Evolutionary conservation across 805 yeast species (phyloP), one percentile per base, ranked within the genome.

Genomic region (Grigorovia jiainica): DNA sequence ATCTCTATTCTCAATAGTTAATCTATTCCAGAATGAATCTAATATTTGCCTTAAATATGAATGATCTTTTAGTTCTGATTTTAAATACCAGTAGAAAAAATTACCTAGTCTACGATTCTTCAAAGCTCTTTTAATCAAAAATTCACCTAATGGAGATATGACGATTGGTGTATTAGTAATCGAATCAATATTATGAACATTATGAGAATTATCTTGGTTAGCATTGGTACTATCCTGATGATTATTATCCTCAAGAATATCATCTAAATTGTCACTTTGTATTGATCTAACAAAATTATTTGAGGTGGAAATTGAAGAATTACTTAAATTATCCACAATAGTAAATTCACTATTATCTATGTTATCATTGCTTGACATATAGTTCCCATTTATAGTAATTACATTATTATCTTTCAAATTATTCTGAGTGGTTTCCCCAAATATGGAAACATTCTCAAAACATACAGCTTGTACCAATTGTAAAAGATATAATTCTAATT

Each of bases 391-490:
- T 13, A 13, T 27, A 10, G 27, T 10, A 27, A 13, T 27, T 11
- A 15, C n/a, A 13, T 27, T 4, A 27, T 27, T 27, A 27, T 27
- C n/a, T 13, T 27, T 27, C n/a, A 27, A 13, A 13, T 27, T 15
- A 13, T 27, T 27, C 11, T 27, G 16, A 16, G 32, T 17, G 11
- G 33, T 13, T 11, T 25, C 33, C 1, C 58, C 47, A 13, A 58
- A 45, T 1, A 54, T 55, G 1, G 60, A 52, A 3, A 49, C 34
- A 39, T 60, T 54, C 44, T 92, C 98, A 58, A 86, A 86, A 52
- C 85, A 82, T 30, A 90, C 73, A 0, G 95, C 95, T 55, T 89
- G 97, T 0, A 90, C 97, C 15, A 90, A 67, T 61, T 92, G 98
- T 42, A 90, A 71, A 48, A 92, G 65, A 54, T 86, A 92, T 46